Base-by-base conservation (phyloP, 139 green algal species). In the Chloropicon primus region DNA sequence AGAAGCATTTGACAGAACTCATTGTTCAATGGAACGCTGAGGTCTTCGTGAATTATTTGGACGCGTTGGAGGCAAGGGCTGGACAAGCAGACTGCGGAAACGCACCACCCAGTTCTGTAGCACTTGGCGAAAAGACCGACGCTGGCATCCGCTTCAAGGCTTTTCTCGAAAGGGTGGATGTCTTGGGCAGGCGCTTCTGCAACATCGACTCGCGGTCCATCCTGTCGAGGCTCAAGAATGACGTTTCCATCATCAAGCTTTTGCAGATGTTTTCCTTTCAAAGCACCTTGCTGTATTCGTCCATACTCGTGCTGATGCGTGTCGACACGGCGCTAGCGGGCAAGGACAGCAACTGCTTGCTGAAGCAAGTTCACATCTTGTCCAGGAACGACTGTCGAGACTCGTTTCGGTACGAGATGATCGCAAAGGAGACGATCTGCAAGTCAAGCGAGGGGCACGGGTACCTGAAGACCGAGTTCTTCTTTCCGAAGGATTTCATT, bases 381-480 rank as follows among this genome's bases (percentile, higher is more conserved):
- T 62, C 10, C 41, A 62, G 41, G 41, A 62, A 5, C 41, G 41
- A 62, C 41, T 62, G 10, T n/a, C 5, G 41, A 17, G 41, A 62
- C 41, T 62, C 41, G 41, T 62, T 62, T 17, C 5, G 41, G 41
- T 62, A 62, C 41, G 41, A 62, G 41, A 62, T 62, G 41, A 5
- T 62, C 10, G 41, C 17, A 17, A 62, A 17, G 41, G 41, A 62
- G 41, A 62, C 41, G 41, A 5, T 62, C 41, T 62, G 41, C 41
- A 62, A 62, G 41, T 5, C 10, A 62, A 17, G 5, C 10, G 72
- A 25, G 2, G 83, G 82, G 1, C 27, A 81, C 2, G 73, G 26
- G 1, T 92, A 82, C 53, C 26, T 76, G 0, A 84, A 77, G 26
- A 90, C 82, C 0, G 76, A 87, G n/a, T 92, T 76, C 74, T 92